These are phyloP conservation scores for Raphanus hybrid DNA, from an alignment of 441 rosid species.

Conservation along the genomic window DNA sequence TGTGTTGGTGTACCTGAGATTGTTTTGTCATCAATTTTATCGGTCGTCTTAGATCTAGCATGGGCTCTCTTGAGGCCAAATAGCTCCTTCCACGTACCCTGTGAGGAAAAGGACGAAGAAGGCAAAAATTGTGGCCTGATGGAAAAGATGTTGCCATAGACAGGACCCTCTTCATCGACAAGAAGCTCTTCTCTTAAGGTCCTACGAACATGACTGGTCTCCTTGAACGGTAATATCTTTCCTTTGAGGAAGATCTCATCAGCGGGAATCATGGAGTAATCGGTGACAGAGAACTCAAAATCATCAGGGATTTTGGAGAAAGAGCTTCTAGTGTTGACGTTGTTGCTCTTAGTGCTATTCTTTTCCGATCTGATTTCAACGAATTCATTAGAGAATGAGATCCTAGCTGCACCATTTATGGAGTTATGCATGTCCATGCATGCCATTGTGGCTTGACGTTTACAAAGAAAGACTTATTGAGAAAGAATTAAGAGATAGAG, in stretches of 20 bases:
- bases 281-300: slow-evolving; percentile 79
- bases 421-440: slow-evolving; percentile 72
- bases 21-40: slow-evolving; percentile 43
- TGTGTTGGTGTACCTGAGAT: slow-evolving; percentile 29
- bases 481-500: slow-evolving; percentile 12
- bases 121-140: slow-evolving; percentile 59
- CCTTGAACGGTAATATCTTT: slow-evolving; percentile 74
- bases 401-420: slow-evolving; percentile 59
- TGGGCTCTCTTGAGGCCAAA: slow-evolving; percentile 72
- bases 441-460: slow-evolving; percentile 50
- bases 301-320: slow-evolving; percentile 57
- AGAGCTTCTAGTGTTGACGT: slow-evolving; percentile 51
- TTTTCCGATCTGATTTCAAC: slow-evolving; percentile 63
- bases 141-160: slow-evolving; percentile 40
- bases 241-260: slow-evolving; percentile 91
- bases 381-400: slow-evolving; percentile 81
- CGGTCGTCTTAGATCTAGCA: slow-evolving; percentile 60
- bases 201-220: slow-evolving; percentile 56
- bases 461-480: background rate
- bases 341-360: slow-evolving; percentile 42
- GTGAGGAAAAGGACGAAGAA: slow-evolving; percentile 44
- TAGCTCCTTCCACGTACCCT: slow-evolving; percentile 74
- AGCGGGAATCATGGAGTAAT: slow-evolving; percentile 81
- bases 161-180: slow-evolving; percentile 51
- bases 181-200: slow-evolving; percentile 92